phyloP scores from a whole-genome alignment of 768 basidiomycete species.

The Rhizopogon vinicolor region DNA sequence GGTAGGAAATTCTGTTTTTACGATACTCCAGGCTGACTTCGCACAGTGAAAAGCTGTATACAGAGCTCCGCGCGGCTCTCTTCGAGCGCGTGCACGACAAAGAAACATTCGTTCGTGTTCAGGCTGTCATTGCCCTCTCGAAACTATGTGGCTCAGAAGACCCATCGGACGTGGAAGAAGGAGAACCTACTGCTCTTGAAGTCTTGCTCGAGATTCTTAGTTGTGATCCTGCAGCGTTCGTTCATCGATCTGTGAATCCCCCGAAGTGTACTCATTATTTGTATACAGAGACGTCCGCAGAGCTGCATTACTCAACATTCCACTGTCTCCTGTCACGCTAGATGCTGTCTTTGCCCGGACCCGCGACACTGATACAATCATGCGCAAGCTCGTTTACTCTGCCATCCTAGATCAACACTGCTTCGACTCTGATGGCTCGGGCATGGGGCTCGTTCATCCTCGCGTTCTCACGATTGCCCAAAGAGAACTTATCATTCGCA shows the following conservation, averaged over 20 bases:
- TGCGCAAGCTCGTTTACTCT: constrained; percentile 73
- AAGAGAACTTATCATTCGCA: constrained; percentile 70
- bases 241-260: background rate
- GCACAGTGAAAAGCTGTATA: constrained; percentile 72
- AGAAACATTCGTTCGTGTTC: constrained; percentile 70
- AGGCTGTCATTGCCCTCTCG: constrained; percentile 75
- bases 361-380: constrained; percentile 70
- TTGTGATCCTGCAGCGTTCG: constrained; percentile 71
- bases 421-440: constrained; percentile 23
- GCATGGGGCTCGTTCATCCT: constrained; percentile 58
- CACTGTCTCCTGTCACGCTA: constrained; percentile 50
- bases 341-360: constrained; percentile 68
- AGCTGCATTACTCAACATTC: constrained; percentile 68
- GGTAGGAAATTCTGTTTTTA: constrained; percentile 46
- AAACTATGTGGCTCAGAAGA: constrained; percentile 75
- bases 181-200: constrained; percentile 42
- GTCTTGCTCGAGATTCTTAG: constrained; percentile 63
- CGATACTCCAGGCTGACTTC: background rate
- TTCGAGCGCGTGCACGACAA: constrained; percentile 76
- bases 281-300: constrained; percentile 78
- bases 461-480: constrained; percentile 63
- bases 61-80: constrained; percentile 52
- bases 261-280: background rate
- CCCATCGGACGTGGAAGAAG: constrained; percentile 46
- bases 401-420: constrained; percentile 47